These are phyloP conservation scores for Davidsoniella neocaledoniae DNA, from an alignment of 2,329 filamentous ascomycete genomes.

Conservation along the genomic window DNA sequence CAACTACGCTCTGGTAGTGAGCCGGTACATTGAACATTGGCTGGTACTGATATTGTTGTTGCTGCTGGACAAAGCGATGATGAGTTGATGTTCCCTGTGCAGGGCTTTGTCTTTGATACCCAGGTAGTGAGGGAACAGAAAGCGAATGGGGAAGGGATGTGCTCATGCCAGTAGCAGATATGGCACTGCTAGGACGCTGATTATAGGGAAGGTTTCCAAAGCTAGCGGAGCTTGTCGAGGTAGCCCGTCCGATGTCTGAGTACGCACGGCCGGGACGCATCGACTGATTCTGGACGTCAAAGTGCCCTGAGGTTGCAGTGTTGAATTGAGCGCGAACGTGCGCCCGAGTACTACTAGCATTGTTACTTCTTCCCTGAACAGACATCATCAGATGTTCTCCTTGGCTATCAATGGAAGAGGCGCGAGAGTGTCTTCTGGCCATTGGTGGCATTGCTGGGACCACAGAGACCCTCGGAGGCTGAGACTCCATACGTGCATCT, in stretches of 20 bases:
- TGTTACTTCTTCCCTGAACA: neutral
- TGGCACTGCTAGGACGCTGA: neutral
- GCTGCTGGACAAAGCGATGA: constrained; percentile 13
- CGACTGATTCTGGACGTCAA: constrained; percentile 1
- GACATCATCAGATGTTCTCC: neutral
- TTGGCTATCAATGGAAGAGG: constrained; percentile 2
- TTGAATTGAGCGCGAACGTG: too few species aligned
- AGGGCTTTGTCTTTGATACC: constrained; percentile 12
- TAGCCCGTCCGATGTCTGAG: constrained; percentile 14
- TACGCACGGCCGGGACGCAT: constrained; percentile 10
- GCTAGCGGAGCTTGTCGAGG: neutral
- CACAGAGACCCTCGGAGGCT: neutral
- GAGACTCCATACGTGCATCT: constrained; percentile 5
- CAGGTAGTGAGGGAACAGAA: constrained; percentile 2
- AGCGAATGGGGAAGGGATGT: neutral
- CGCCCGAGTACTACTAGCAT: too few species aligned
- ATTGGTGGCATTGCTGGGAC: constrained; percentile 6
- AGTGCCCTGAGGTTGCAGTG: neutral
- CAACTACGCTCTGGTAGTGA: constrained; percentile 8
- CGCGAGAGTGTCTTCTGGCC: constrained; percentile 8
- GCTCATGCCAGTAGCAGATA: neutral
- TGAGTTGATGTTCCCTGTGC: constrained; percentile 13
- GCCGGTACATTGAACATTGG: neutral
- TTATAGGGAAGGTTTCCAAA: too few species aligned
- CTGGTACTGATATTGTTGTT: constrained; percentile 10